Percentiles rank a stretch among this genome's conserved stretches.
Evolutionary conservation across 805 yeast genomes (phyloP).

Genomic region (Candida oleophila): DNA sequence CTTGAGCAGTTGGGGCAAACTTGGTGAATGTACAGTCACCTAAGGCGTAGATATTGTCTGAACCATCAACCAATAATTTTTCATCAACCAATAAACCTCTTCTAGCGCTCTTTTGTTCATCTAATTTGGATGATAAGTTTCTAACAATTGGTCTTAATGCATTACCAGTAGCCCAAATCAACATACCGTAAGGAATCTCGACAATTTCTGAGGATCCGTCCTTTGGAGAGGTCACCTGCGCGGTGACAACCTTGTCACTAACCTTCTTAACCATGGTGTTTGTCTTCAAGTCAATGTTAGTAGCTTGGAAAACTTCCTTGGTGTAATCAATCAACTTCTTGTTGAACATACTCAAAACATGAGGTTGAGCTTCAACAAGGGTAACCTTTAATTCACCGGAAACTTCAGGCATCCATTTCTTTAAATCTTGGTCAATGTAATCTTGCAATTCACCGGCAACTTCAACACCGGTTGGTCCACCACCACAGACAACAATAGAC

Average conservation of each 20-base stretch:
- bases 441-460: slow-evolving; percentile 96
- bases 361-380: slow-evolving; percentile 87
- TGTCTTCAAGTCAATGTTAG: slow-evolving; percentile 71
- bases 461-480: slow-evolving; percentile 99
- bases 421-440: slow-evolving; percentile 86
- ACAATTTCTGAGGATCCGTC: slow-evolving; percentile 62
- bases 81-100: slow-evolving; percentile 89
- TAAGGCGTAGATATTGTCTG: slow-evolving; percentile 78
- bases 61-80: slow-evolving; percentile 77
- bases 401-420: slow-evolving; percentile 85
- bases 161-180: slow-evolving; percentile 98
- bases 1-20: slow-evolving; percentile 96
- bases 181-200: slow-evolving; percentile 83
- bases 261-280: slow-evolving; percentile 90
- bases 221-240: slow-evolving; percentile 57
- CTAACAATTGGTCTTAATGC: slow-evolving; percentile 77
- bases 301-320: slow-evolving; percentile 64
- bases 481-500: slow-evolving; percentile 92
- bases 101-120: slow-evolving; percentile 79
- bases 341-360: slow-evolving; percentile 77
- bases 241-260: slow-evolving; percentile 65
- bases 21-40: slow-evolving; percentile 95
- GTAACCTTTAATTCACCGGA: slow-evolving; percentile 80
- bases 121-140: slow-evolving; percentile 64
- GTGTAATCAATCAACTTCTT: slow-evolving; percentile 74